These are phyloP conservation scores for Misopates orontium DNA, from an alignment of 257 asterid species.

Conservation along the genomic window DNA sequence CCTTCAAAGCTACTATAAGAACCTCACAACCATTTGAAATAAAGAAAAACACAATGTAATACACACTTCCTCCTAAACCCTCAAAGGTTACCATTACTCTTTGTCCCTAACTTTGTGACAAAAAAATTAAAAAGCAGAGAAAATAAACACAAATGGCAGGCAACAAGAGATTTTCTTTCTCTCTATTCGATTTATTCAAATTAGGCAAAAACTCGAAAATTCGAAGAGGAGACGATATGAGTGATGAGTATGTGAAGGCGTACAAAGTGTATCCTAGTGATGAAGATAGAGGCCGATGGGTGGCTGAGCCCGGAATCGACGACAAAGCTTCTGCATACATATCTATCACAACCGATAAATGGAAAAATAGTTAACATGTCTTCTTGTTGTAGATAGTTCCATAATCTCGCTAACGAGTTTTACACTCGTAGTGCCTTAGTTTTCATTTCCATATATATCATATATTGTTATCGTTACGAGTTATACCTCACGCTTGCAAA, in stretches of 20 bases:
- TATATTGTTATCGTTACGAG: no score
- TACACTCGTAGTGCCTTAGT: no score
- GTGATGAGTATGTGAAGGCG: conserved; percentile 58
- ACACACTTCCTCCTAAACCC: neutral
- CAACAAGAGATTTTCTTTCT: conserved; percentile 51
- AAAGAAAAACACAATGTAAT: conserved; percentile 5
- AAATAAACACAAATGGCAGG: conserved; percentile 41
- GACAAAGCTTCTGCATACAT: conserved; percentile 61
- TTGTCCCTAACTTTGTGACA: no score
- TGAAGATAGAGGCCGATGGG: conserved; percentile 77
- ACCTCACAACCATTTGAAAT: conserved; percentile 27
- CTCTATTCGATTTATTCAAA: conserved; percentile 50
- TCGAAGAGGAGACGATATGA: conserved; percentile 23
- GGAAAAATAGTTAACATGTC: conserved; percentile 32
- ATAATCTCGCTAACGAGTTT: no score
- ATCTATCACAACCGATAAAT: conserved; percentile 43
- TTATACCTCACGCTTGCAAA: no score
- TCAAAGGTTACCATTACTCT: conserved; percentile 8
- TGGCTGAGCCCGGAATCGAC: conserved; percentile 81
- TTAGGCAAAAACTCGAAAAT: conserved; percentile 30
- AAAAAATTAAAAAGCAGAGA: neutral
- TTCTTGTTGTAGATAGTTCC: no score
- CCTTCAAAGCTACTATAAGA: conserved; percentile 37
- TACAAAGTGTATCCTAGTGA: conserved; percentile 80
- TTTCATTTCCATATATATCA: no score